phyloP scores from a whole-genome alignment of 2,329 filamentous ascomycete species.

The Pestalotiopsis sp. region DNA sequence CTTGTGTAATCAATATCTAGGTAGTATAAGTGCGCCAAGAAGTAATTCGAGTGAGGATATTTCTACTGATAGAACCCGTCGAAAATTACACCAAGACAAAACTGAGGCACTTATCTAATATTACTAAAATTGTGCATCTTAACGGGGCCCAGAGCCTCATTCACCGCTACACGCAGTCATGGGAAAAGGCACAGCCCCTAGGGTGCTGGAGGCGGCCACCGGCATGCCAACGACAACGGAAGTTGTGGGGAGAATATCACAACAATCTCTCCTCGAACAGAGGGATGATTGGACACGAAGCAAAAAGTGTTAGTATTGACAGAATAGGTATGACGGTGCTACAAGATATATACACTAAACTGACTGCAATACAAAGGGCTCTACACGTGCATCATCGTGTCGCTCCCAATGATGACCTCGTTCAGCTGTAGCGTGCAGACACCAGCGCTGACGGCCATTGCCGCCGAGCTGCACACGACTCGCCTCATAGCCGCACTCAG shows the following conservation, averaged over 20 bases:
- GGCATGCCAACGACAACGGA: neutral
- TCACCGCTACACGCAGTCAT: neutral
- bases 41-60: too few species aligned
- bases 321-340: neutral
- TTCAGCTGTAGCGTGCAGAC: constrained; percentile 3
- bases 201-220: neutral
- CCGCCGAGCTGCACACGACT: neutral
- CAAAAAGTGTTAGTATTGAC: neutral
- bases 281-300: neutral
- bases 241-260: neutral
- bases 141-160: too few species aligned
- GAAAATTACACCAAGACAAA: too few species aligned
- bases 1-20: too few species aligned
- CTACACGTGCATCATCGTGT: neutral
- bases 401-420: neutral
- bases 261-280: neutral
- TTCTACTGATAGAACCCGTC: too few species aligned
- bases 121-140: too few species aligned
- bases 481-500: neutral
- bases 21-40: too few species aligned
- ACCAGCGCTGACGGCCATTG: neutral
- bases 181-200: neutral
- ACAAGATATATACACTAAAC: neutral
- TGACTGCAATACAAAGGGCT: neutral
- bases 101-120: too few species aligned